Conservation (phyloP, 495 filamentous ascomycete species). For the Penicillium ochrochloron region DNA sequence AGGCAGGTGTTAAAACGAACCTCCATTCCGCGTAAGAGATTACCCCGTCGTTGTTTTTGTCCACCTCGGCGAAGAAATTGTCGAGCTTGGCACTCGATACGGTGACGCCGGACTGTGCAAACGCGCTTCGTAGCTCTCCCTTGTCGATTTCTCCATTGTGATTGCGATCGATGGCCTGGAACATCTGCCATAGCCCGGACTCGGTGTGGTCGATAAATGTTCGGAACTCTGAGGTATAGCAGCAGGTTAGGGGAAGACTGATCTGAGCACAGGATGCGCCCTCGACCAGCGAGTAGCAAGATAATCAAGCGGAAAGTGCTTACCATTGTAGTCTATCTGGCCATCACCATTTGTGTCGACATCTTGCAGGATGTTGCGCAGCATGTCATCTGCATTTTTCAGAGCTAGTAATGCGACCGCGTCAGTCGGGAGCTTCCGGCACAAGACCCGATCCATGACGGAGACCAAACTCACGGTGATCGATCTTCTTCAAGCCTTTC, state of each 20-base stretch:
- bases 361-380: slow-evolving; percentile 73
- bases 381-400: slow-evolving; percentile 90
- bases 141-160: slow-evolving; percentile 89
- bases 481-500: slow-evolving; percentile 82
- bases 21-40: slow-evolving; percentile 97
- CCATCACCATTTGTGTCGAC: slow-evolving; percentile 90
- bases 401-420: slow-evolving; percentile 62
- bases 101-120: slow-evolving; percentile 74
- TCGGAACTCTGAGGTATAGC: slow-evolving; percentile 70
- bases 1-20: slow-evolving; percentile 54
- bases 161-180: slow-evolving; percentile 85
- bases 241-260: slow-evolving; percentile 28
- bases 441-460: slow-evolving; percentile 29
- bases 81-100: slow-evolving; percentile 79
- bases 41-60: slow-evolving; percentile 83
- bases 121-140: slow-evolving; percentile 76
- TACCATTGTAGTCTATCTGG: slow-evolving; percentile 87
- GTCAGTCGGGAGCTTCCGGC: slow-evolving; percentile 38
- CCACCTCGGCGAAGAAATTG: slow-evolving; percentile 86
- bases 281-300: slow-evolving; percentile 10
- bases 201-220: slow-evolving; percentile 87
- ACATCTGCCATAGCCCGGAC: slow-evolving; percentile 76
- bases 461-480: slow-evolving; percentile 75
- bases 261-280: slow-evolving; percentile 14
- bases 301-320: slow-evolving; percentile 34